Base-by-base conservation (phyloP, 1,284 basidiomycete genomes). In the Fomitopsis betulina region DNA sequence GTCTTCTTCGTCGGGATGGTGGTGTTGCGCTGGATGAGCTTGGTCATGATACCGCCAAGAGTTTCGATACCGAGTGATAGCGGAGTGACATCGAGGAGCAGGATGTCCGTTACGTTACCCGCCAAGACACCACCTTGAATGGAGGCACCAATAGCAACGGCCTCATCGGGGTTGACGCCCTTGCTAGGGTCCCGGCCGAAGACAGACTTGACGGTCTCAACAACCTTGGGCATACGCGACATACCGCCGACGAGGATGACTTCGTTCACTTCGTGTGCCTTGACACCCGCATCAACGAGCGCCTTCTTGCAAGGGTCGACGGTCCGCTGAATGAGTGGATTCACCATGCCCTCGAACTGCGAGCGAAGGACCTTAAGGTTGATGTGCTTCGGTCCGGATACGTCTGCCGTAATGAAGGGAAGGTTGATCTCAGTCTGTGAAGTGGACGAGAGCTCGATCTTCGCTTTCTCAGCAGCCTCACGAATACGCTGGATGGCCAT, bases 1-100 rank as follows among this genome's bases (percentile, higher is more conserved):
- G 93, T 95, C 86, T 99, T 98, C 86, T 98, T 99, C 71, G 96
- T 98, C 21, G 96, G 96, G 77, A 98, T 98, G 62, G 96, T 98
- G 19, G 96, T 99, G 82, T 99, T 99, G 63, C 96, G 91, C 74
- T 86, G 90, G 77, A 96, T 95, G 54, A 94, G 83, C 74, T 93
- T 92, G 62, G 96, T 98, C 92, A 98, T 98, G 76, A 99, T 98
- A 74, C 96, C 96, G 69, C 96, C 96, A 61, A 98, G 92, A 8
- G 96, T 98, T 80, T 97, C 93, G 67, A 97, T 96, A 82, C 93
- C 93, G 63, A 96, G 89, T 0, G 94, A 96, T 1, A 96, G 81
- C 42, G 96, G 96, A 25, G 96, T 98, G 57, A 98, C 96, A 71
- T 98, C 96, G 62, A 99, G 87, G 45, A 99, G 85, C 15, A 99